phyloP scores from a whole-genome alignment of 352 stramenopile genomes.

The Pythium oligandrum region DNA sequence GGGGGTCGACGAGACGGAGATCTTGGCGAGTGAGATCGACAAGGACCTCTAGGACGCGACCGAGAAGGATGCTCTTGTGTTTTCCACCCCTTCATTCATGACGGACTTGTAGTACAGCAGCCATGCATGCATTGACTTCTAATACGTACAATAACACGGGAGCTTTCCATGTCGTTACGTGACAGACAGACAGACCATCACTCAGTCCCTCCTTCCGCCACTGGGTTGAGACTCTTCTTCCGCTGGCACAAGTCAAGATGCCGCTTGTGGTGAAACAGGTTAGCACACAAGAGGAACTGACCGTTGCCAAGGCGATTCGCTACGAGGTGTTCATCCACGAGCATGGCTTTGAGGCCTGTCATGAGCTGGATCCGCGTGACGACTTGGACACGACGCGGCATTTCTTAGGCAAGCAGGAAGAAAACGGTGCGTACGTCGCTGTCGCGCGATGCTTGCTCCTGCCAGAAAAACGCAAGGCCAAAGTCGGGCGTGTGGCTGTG shows the following conservation, averaged over 20 bases:
- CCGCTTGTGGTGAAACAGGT: slow-evolving; percentile 26
- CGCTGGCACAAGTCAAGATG: neutral
- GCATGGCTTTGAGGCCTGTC: slow-evolving; percentile 28
- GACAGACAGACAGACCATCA: too few relatives aligned
- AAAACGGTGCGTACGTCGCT: slow-evolving; percentile 46
- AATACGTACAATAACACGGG: too few relatives aligned
- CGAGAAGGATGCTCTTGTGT: too few relatives aligned
- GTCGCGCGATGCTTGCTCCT: slow-evolving; percentile 41
- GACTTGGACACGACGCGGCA: slow-evolving; percentile 35
- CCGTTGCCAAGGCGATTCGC: slow-evolving; percentile 39
- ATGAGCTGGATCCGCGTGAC: slow-evolving; percentile 45
- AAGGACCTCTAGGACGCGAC: slow-evolving; percentile 11
- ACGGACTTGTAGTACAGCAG: too few relatives aligned
- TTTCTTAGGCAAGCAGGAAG: slow-evolving; percentile 48
- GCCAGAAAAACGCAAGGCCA: slow-evolving; percentile 25
- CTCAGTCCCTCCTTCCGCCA: too few relatives aligned
- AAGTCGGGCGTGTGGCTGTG: slow-evolving; percentile 54
- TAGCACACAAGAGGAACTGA: slow-evolving; percentile 30
- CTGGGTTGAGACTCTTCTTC: too few relatives aligned
- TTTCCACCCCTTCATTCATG: too few relatives aligned
- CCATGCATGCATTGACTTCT: too few relatives aligned
- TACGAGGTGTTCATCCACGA: slow-evolving; percentile 53
- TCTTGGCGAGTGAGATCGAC: slow-evolving; percentile 13
- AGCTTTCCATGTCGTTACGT: too few relatives aligned
- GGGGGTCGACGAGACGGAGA: slow-evolving; percentile 32